phyloP scores from a whole-genome alignment of 306 rosid species.

The Begonia fuchsioides region DNA sequence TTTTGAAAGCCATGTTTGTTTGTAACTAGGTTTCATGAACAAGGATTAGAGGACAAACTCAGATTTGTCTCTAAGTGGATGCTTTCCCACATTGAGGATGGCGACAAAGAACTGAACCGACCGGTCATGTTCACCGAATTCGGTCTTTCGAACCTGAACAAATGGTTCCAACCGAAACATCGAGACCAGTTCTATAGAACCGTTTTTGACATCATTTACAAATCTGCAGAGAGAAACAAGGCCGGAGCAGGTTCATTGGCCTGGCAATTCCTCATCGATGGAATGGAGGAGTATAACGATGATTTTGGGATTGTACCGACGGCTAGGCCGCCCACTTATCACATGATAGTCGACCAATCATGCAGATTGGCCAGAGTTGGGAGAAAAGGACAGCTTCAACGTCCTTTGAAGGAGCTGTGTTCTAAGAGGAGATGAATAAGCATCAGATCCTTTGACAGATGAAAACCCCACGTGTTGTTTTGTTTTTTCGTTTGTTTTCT shows the following conservation, averaged over 20 bases:
- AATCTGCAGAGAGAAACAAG: slow-evolving; percentile 58
- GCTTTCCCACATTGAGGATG: slow-evolving; percentile 89
- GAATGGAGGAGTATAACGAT: slow-evolving; percentile 63
- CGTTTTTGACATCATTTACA: slow-evolving; percentile 47
- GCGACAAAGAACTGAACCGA: slow-evolving; percentile 52
- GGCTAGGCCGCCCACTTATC: slow-evolving; percentile 39
- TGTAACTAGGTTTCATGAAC: slow-evolving; percentile 43
- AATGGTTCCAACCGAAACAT: slow-evolving; percentile 35
- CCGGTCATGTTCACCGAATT: slow-evolving; percentile 89
- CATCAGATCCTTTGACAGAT: not conserved
- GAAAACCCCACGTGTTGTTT: not conserved
- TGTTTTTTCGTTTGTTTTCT: not conserved
- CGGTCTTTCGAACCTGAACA: slow-evolving; percentile 56
- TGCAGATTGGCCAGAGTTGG: slow-evolving; percentile 58
- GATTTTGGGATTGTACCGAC: slow-evolving; percentile 76
- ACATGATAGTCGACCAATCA: slow-evolving; percentile 41
- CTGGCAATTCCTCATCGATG: slow-evolving; percentile 77
- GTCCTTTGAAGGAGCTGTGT: not conserved
- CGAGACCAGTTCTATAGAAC: slow-evolving; percentile 45
- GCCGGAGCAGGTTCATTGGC: slow-evolving; percentile 78
- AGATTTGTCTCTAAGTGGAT: slow-evolving; percentile 75
- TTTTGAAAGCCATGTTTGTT: not conserved
- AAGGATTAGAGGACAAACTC: slow-evolving; percentile 44
- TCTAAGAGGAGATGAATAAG: not conserved
- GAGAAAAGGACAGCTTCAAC: not conserved